phyloP scores from a whole-genome alignment of 257 asterid species.

The Cynanchum wilfordii region DNA sequence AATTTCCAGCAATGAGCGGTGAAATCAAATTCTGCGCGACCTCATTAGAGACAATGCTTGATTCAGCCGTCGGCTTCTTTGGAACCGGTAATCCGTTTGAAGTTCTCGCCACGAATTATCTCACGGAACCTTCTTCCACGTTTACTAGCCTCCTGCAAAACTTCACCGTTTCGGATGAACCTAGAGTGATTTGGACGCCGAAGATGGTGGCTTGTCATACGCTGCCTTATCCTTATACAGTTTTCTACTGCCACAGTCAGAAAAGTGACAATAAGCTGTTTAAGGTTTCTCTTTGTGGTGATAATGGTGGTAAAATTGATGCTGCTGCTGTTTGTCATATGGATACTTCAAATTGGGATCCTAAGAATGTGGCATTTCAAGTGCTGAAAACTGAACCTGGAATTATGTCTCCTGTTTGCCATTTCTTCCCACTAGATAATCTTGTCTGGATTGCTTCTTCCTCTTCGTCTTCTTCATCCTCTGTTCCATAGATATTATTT shows the following conservation, averaged over 20 bases:
- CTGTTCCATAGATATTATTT: neutral
- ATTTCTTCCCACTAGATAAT: slow-evolving; percentile 66
- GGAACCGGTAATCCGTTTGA: slow-evolving; percentile 28
- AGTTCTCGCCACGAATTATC: slow-evolving; percentile 44
- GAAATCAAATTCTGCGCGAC: slow-evolving; percentile 80
- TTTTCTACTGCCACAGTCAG: slow-evolving; percentile 72
- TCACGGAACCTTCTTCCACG: slow-evolving; percentile 15
- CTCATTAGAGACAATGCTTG: slow-evolving; percentile 67
- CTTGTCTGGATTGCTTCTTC: slow-evolving; percentile 57
- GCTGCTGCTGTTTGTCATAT: slow-evolving; percentile 77
- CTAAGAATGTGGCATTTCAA: slow-evolving; percentile 53
- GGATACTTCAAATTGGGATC: slow-evolving; percentile 76
- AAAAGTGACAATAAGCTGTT: slow-evolving; percentile 44
- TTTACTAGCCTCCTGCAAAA: slow-evolving; percentile 34
- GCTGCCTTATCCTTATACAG: slow-evolving; percentile 83
- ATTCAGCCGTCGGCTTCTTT: slow-evolving; percentile 30
- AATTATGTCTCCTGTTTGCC: slow-evolving; percentile 59
- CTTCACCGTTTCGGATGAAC: slow-evolving; percentile 45
- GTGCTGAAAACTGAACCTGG: slow-evolving; percentile 59
- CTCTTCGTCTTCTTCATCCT: slow-evolving; percentile 27
- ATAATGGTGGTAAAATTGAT: slow-evolving; percentile 56
- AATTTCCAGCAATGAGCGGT: slow-evolving; percentile 44
- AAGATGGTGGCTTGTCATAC: slow-evolving; percentile 58
- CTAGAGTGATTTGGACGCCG: slow-evolving; percentile 26
- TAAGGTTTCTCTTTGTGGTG: slow-evolving; percentile 50